phyloP scores from a whole-genome alignment of 2,329 filamentous ascomycete genomes.

The Aspergillus persii region DNA sequence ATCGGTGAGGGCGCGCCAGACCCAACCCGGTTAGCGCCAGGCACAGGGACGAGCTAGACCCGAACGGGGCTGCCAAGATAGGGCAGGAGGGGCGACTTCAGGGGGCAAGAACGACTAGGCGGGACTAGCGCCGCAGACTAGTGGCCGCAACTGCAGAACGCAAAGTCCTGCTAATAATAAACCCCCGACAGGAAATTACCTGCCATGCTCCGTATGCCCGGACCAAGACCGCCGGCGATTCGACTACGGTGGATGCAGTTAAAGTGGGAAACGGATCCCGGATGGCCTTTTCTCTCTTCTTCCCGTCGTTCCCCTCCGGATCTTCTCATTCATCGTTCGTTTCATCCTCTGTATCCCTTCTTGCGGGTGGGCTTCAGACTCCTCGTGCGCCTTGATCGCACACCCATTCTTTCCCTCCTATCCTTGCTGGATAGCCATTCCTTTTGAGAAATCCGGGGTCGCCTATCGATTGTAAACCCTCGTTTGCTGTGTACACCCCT shows the following conservation, averaged over 20 bases:
- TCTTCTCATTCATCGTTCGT: constrained; percentile 1
- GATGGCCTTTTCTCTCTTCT: constrained; percentile 2
- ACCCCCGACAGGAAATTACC: neutral
- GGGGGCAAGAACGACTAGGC: no score
- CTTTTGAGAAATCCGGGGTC: constrained; percentile 6
- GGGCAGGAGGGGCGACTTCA: neutral
- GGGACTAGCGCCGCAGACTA: neutral
- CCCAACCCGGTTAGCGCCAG: neutral
- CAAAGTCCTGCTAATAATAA: neutral
- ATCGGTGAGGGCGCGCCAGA: neutral
- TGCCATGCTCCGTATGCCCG: neutral
- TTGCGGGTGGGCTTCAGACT: constrained; percentile 12
- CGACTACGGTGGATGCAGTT: neutral
- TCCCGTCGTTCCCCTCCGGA: constrained; percentile 8
- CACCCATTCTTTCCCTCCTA: constrained; percentile 23
- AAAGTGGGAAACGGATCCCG: constrained; percentile 4
- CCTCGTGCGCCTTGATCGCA: constrained; percentile 28
- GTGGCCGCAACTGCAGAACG: neutral
- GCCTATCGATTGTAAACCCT: neutral
- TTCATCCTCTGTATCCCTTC: constrained; percentile 7
- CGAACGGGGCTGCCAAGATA: neutral
- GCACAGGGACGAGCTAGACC: neutral
- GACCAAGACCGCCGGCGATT: neutral
- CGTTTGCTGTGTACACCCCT: neutral
- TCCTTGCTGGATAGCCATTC: constrained; percentile 11